phyloP scores from a whole-genome alignment of 169 alveolate species.

The Cyclospora cayetanensis region DNA sequence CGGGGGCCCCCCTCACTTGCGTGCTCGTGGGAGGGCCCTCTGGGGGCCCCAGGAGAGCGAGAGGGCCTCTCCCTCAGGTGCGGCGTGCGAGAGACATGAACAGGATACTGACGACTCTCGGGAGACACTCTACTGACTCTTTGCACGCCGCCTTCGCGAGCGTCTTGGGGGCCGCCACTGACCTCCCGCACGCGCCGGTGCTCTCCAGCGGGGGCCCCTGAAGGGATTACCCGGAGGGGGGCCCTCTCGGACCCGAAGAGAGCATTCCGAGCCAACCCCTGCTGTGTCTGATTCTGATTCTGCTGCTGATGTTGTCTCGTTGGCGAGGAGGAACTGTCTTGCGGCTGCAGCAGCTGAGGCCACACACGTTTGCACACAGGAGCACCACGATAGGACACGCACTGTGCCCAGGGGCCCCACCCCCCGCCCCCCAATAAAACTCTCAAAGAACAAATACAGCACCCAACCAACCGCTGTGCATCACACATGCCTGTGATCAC shows the following conservation, averaged over 20 bases:
- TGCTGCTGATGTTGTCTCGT: constrained; percentile 48
- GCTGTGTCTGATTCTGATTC: constrained; percentile 19
- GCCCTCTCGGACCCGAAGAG: constrained; percentile 19
- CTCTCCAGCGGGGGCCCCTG: constrained; percentile 25
- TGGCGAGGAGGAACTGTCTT: constrained; percentile 30
- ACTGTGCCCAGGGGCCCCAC: neutral
- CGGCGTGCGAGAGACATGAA: neutral
- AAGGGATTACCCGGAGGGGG: neutral
- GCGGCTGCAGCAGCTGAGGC: constrained; percentile 56
- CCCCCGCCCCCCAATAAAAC: neutral
- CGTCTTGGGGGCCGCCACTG: neutral
- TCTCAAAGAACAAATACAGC: neutral
- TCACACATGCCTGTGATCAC: too few species aligned
- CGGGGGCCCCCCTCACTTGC: neutral
- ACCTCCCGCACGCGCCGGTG: constrained; percentile 25
- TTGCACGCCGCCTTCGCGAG: neutral
- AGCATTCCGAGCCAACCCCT: constrained; percentile 33
- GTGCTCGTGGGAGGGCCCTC: constrained; percentile 19
- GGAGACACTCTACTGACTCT: neutral
- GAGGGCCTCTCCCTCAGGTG: constrained; percentile 31
- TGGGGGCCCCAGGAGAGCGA: constrained; percentile 11
- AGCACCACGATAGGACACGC: neutral
- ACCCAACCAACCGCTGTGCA: neutral
- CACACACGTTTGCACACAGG: constrained; percentile 41
- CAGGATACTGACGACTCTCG: neutral